Evolutionary conservation across 2,329 filamentous ascomycete genomes (phyloP), one percentile per base, ranked within the genome.

Genomic region (Phialophora tarda): DNA sequence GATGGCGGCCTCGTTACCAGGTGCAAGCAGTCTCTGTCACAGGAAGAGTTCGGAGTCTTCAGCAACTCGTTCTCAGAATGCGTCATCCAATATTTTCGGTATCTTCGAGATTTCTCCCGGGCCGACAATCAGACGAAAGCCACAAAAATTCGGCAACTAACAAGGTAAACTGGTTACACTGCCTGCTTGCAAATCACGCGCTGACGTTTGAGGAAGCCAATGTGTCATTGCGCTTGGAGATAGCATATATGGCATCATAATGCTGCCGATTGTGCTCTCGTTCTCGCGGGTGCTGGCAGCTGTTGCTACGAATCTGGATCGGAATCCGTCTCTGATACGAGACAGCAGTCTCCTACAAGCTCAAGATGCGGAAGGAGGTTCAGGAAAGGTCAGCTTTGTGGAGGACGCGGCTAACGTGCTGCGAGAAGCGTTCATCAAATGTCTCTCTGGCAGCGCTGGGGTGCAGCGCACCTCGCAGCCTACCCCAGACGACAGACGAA

Each of bases 361-460:
- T 14, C 53, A 65, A 24, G 54, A 62, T 24, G 47, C 64, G 8
- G 85, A 85, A 41, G 84, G 86, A 62, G 89, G 88, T 26, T 88
- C 89, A 28, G 88, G 90, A 60, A 86, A 88, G 72, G 87, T 91
- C 72, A 93, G 92, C 1, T 85, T 97, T 48, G 92, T 94, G 11
- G 94, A 97, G 77, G 88, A 89, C 28, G 93, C 93, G 1, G 93
- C 92, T 21, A 94, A 97, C 74, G 90, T 92, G 59, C 91, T 97
- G 66, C 90, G 96, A 68, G 91, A 93, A 75, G 92, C 93, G 24
- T 97, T 97, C 75, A 95, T 92, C 11, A 92, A 92, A 47, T 97
- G 94, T 71, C 81, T 97, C 38, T 89, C 87, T 1, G 88, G 88
- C 21, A 87, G 85, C 28, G 77, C 75, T 64, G 85, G 85, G 71